A percentile compares a stretch with the other conserved stretches of the same genome.
These are phyloP conservation scores for Parascedosporium putredinis DNA, from an alignment of 2,329 filamentous ascomycete genomes.

Conservation along the genomic window DNA sequence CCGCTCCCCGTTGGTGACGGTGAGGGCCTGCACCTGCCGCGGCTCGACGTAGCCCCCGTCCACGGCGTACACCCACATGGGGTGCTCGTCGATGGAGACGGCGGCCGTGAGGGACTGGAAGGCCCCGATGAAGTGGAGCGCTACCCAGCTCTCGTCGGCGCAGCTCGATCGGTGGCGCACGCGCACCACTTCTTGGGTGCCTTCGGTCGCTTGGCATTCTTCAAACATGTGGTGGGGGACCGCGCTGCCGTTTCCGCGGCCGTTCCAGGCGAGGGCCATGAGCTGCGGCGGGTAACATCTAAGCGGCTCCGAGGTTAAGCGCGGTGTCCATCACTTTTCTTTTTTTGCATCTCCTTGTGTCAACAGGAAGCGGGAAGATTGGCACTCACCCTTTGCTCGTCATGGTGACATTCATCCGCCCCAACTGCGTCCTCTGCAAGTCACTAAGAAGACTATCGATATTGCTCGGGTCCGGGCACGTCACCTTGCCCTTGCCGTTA, in stretches of 20 bases:
- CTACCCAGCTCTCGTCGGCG: constrained; percentile 32
- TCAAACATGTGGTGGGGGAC: constrained; percentile 24
- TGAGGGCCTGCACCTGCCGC: constrained; percentile 34
- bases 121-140: constrained; percentile 44
- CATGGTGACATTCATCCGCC: constrained; percentile 19
- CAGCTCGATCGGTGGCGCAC: constrained; percentile 16
- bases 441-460: constrained; percentile 27
- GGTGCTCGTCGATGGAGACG: constrained; percentile 40
- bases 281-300: constrained; percentile 5
- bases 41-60: constrained; percentile 46
- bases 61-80: constrained; percentile 42
- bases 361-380: no score
- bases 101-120: constrained; percentile 33
- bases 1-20: constrained; percentile 39
- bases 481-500: constrained; percentile 48
- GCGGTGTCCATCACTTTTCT: neutral
- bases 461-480: constrained; percentile 36
- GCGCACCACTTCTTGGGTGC: constrained; percentile 30
- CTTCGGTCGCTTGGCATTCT: constrained; percentile 36
- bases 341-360: neutral
- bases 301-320: neutral
- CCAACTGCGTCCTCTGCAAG: constrained; percentile 17
- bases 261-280: constrained; percentile 3
- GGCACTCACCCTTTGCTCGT: constrained; percentile 32
- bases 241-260: constrained; percentile 3